Conservation (phyloP, 257 asterid species). For the Paulownia fortunei region DNA sequence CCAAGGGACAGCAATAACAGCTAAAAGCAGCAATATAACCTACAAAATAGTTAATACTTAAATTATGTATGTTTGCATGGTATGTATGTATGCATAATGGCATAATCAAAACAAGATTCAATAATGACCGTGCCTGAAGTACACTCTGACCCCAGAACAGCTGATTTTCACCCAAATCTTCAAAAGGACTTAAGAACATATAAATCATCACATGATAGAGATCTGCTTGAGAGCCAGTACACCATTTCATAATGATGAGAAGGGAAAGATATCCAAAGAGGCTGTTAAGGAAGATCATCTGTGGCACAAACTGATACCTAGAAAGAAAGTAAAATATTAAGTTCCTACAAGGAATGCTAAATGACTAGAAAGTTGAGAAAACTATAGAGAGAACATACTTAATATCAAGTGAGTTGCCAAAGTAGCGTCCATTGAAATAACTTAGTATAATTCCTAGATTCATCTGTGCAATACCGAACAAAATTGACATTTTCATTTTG, state of each 20-base stretch:
- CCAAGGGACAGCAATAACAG: constrained; percentile 95
- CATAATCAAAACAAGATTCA: constrained; percentile 21
- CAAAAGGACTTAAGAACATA: constrained; percentile 95
- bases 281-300: constrained; percentile 86
- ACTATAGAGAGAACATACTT: constrained; percentile 53
- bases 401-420: constrained; percentile 68
- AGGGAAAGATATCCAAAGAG: constrained; percentile 94
- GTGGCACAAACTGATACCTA: constrained; percentile 97
- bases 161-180: constrained; percentile 80
- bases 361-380: constrained; percentile 3
- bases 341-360: constrained; percentile 29
- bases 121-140: constrained; percentile 67
- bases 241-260: constrained; percentile 84
- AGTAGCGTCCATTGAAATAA: constrained; percentile 84
- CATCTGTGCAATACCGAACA: constrained; percentile 93
- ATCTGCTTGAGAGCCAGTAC: constrained; percentile 93
- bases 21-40: constrained; percentile 78
- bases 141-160: constrained; percentile 89
- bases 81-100: background rate
- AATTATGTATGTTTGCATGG: constrained; percentile 19
- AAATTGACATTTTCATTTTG: constrained; percentile 92
- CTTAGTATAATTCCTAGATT: constrained; percentile 84
- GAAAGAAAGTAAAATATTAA: constrained; percentile 30
- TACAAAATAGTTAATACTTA: constrained; percentile 39
- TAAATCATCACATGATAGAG: constrained; percentile 97